Percentiles rank a stretch among this genome's conserved stretches.
phyloP scores from a whole-genome alignment of 306 rosid species.

The Rubus idaeus region DNA sequence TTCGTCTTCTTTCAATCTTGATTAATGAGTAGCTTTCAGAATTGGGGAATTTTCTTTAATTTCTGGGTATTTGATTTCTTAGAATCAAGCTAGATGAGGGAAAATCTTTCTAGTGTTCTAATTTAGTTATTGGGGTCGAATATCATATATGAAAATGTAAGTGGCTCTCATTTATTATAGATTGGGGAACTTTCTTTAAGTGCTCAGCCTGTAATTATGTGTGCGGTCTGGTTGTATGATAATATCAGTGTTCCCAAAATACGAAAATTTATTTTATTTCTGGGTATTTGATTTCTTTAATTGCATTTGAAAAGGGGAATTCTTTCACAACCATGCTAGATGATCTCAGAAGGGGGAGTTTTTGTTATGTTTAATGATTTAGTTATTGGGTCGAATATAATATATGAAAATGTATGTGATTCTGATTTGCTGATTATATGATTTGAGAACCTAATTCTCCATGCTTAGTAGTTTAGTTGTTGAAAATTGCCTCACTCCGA shows the following conservation, averaged over 20 bases:
- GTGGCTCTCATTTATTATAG: not conserved
- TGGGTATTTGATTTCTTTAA: not conserved
- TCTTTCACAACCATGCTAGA: not conserved
- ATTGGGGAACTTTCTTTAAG: too few species aligned
- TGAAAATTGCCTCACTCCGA: not conserved
- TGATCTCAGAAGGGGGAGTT: not conserved
- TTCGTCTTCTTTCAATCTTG: not conserved
- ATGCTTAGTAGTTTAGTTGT: not conserved
- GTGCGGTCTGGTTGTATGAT: not conserved
- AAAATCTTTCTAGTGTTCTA: not conserved
- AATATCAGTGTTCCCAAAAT: not conserved
- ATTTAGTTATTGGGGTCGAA: not conserved
- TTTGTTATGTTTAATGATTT: not conserved
- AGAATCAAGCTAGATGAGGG: not conserved
- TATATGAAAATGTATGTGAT: not conserved
- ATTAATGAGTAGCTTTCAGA: not conserved
- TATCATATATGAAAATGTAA: not conserved
- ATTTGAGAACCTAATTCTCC: not conserved
- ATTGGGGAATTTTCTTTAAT: not conserved
- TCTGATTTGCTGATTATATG: not conserved
- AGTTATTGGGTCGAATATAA: not conserved
- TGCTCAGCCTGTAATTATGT: too few species aligned
- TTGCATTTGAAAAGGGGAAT: not conserved
- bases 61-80: constrained; percentile 3
- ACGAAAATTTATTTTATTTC: not conserved